A percentile compares a stretch with the other conserved stretches of the same genome.
phyloP scores from a whole-genome alignment of 2,329 filamentous ascomycete genomes.

The Venturia carpophila region DNA sequence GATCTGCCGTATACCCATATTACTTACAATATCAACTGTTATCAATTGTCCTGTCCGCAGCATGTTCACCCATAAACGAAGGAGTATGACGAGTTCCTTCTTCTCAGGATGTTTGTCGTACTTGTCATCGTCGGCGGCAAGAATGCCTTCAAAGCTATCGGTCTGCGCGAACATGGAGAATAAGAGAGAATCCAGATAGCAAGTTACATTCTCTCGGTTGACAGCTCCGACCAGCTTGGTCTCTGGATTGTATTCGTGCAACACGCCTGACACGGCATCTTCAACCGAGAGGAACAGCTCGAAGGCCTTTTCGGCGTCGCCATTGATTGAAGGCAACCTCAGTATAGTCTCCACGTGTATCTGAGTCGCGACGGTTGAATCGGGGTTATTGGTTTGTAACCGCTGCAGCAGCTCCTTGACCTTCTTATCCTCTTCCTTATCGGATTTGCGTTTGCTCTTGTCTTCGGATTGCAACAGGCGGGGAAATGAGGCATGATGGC shows the following conservation, averaged over 20 bases:
- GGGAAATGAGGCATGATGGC: constrained; percentile 42
- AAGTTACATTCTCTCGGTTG: constrained; percentile 82
- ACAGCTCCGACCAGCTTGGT: constrained; percentile 73
- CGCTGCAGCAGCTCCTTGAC: constrained; percentile 23
- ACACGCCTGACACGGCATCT: constrained; percentile 70
- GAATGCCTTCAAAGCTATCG: constrained; percentile 85
- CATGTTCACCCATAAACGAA: constrained; percentile 91
- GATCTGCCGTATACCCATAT: neutral
- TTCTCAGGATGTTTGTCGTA: constrained; percentile 53
- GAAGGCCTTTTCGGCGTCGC: constrained; percentile 65
- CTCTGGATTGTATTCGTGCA: constrained; percentile 65
- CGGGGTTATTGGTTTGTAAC: constrained; percentile 43
- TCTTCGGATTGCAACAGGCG: constrained; percentile 57
- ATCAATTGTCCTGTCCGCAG: constrained; percentile 78
- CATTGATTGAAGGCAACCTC: constrained; percentile 54
- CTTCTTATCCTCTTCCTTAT: constrained; percentile 49
- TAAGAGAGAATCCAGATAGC: constrained; percentile 82
- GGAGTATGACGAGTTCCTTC: constrained; percentile 62
- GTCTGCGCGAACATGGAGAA: constrained; percentile 94
- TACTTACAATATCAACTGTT: constrained; percentile 67
- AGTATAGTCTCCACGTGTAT: constrained; percentile 57
- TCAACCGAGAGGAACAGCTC: constrained; percentile 71
- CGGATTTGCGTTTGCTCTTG: constrained; percentile 41
- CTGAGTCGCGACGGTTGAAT: constrained; percentile 40
- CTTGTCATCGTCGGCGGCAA: constrained; percentile 63